Evolutionary conservation across 768 basidiomycete species (phyloP), one percentile per base, ranked within the genome.

Genomic region (Gymnopilus junonius): DNA sequence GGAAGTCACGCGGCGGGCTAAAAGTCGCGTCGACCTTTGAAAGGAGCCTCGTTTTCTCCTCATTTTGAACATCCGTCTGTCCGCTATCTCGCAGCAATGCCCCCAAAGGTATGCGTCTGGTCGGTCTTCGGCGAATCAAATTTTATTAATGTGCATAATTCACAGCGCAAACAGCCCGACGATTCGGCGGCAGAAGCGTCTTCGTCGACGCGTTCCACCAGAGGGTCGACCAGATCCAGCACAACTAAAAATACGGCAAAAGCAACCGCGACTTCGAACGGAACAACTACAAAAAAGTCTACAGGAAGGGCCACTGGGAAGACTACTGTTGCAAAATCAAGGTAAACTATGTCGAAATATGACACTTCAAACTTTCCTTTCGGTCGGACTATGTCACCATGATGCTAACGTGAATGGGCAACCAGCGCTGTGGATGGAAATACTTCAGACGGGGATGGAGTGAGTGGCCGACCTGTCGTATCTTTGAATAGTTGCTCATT

Each of bases 121-220:
- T 15, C 57, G 42, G 25, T 21, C n/a, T 55, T 39, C 54, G 54
- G 21, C 37, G 25, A 55, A 27, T 40, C 17, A 25, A 12, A 4
- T 23, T 27, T 3, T 55, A 51, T 39, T 23, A 46, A 39, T 31
- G 29, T 37, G 2, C 45, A 35, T 20, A 43, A 32, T 35, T 25
- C 39, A 27, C 69, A 91, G 90, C 79, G 89, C 66, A 91, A 90
- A 79, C 87, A 84, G 74, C 74, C 74, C 23, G 82, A 82, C 31
- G 80, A 81, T 39, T 48, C 75, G 58, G 69, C 69, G 31, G 74
- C 72, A 35, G 73, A 68, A 61, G 70, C 73, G 17, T 45, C 79
- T 34, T 64, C 79, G 32, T 73, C 81, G 65, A 83, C 69, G 68
- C 69, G 71, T 62, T 67, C 71, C 20, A 73, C 70, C 8, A 82